Evolutionary conservation across 2,329 filamentous ascomycete species (phyloP).

Genomic region (Cladosporium oxysporum): DNA sequence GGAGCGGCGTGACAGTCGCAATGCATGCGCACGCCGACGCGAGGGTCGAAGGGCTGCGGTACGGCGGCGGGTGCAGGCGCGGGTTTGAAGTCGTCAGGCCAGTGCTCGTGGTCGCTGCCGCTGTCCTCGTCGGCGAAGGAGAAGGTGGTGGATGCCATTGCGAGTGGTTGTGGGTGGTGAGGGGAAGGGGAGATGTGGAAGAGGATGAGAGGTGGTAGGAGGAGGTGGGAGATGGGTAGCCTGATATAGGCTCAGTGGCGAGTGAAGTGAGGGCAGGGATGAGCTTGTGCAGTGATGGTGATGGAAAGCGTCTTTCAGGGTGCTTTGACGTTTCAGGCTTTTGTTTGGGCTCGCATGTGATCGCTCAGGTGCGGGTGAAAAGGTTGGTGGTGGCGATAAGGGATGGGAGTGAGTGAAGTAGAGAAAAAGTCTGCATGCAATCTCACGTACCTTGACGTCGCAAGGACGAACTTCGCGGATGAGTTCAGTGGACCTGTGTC

Average conservation of each 20-base stretch:
- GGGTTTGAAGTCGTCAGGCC: constrained; percentile 31
- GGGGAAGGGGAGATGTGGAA: not conserved
- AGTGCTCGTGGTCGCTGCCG: constrained; percentile 35
- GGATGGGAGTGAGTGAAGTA: constrained; percentile 4
- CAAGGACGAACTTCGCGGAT: not conserved
- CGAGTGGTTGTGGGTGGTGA: not conserved
- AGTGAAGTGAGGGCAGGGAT: constrained; percentile 3
- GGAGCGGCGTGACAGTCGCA: constrained; percentile 24
- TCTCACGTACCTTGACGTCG: constrained; percentile 3
- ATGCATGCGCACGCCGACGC: constrained; percentile 34
- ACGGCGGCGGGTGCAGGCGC: constrained; percentile 19
- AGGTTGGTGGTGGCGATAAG: not conserved
- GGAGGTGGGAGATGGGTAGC: constrained; percentile 1
- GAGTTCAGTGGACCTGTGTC: constrained; percentile 5
- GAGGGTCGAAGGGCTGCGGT: constrained; percentile 29
- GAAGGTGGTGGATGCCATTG: constrained; percentile 13
- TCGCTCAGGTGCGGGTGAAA: constrained; percentile 1
- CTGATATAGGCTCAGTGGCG: not conserved
- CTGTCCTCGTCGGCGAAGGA: constrained; percentile 10
- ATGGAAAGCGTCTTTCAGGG: constrained; percentile 9
- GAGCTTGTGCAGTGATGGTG: constrained; percentile 8
- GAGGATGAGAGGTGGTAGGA: constrained; percentile 18
- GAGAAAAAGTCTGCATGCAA: not conserved
- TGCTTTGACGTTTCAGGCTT: not conserved
- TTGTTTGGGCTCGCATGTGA: constrained; percentile 5